phyloP scores from a whole-genome alignment of 2,329 filamentous ascomycete genomes.

The Xylariaceae sp. region DNA sequence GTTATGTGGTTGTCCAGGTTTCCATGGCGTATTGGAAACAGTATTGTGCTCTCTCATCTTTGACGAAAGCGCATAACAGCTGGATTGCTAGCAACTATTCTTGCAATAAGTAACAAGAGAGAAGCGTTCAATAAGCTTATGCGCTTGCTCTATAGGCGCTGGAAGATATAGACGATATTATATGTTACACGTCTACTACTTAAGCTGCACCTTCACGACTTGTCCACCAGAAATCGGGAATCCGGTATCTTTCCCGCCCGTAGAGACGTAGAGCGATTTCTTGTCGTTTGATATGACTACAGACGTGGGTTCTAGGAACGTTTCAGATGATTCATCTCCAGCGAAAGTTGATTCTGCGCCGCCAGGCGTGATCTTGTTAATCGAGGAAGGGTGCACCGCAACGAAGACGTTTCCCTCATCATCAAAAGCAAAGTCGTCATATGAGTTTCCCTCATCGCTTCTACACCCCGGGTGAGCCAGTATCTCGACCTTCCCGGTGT shows the following conservation, averaged over 20 bases:
- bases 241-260: conserved; percentile 23
- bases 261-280: conserved; percentile 29
- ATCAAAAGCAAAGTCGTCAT: conserved; percentile 32
- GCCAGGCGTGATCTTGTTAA: conserved; percentile 28
- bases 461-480: conserved; percentile 13
- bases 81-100: too few relatives aligned
- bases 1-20: too few relatives aligned
- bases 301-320: conserved; percentile 28
- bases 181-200: too few relatives aligned
- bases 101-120: too few relatives aligned
- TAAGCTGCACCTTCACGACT: conserved; percentile 17
- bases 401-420: conserved; percentile 26
- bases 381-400: conserved; percentile 26
- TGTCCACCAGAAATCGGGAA: conserved; percentile 22
- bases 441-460: conserved; percentile 1
- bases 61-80: too few relatives aligned
- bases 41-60: too few relatives aligned
- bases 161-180: background rate
- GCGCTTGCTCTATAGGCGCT: too few relatives aligned
- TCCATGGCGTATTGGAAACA: too few relatives aligned
- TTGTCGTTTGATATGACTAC: conserved; percentile 22
- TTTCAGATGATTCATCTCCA: conserved; percentile 9
- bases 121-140: too few relatives aligned
- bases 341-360: conserved; percentile 26
- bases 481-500: conserved; percentile 25